These are phyloP conservation scores for Thermothelomyces thermophilus DNA, from an alignment of 2,329 filamentous ascomycete species.

Conservation along the genomic window DNA sequence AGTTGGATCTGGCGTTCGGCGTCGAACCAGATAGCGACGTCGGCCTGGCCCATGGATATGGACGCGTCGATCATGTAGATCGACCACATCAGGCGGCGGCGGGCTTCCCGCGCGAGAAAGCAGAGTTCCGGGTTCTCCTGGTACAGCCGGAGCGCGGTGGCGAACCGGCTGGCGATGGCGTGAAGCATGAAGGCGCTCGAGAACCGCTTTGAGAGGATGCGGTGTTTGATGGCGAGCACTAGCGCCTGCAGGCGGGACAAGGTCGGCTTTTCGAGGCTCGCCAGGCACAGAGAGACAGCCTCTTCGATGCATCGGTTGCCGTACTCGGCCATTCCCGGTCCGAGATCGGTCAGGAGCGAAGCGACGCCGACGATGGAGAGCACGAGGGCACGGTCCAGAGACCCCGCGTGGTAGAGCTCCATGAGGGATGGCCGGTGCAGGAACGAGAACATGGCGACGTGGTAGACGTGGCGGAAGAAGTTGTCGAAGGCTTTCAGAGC, in stretches of 20 bases:
- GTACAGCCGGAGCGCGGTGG: constrained; percentile 44
- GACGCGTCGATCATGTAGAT: constrained; percentile 43
- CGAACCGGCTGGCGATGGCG: constrained; percentile 40
- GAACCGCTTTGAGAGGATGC: constrained; percentile 39
- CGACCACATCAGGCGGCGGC: constrained; percentile 43
- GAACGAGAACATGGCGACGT: constrained; percentile 53
- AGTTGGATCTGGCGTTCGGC: constrained; percentile 37
- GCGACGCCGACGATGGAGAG: constrained; percentile 51
- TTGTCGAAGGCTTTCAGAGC: constrained; percentile 48
- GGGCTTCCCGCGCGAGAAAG: constrained; percentile 39
- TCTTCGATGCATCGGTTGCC: constrained; percentile 49
- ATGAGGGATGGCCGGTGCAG: constrained; percentile 53
- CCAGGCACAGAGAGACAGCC: constrained; percentile 46
- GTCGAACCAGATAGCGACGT: constrained; percentile 40
- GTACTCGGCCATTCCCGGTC: constrained; percentile 45
- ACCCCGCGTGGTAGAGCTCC: constrained; percentile 51
- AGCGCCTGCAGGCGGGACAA: constrained; percentile 48
- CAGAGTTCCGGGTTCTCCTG: constrained; percentile 41
- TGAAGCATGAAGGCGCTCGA: constrained; percentile 44
- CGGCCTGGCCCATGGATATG: constrained; percentile 40
- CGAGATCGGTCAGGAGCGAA: constrained; percentile 49
- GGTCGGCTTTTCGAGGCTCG: constrained; percentile 48
- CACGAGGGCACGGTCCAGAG: constrained; percentile 48
- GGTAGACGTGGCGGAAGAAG: constrained; percentile 54
- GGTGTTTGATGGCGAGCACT: constrained; percentile 42